Evolutionary conservation across 2,329 filamentous ascomycete species (phyloP).

Genomic region (Trichoderma sp.): DNA sequence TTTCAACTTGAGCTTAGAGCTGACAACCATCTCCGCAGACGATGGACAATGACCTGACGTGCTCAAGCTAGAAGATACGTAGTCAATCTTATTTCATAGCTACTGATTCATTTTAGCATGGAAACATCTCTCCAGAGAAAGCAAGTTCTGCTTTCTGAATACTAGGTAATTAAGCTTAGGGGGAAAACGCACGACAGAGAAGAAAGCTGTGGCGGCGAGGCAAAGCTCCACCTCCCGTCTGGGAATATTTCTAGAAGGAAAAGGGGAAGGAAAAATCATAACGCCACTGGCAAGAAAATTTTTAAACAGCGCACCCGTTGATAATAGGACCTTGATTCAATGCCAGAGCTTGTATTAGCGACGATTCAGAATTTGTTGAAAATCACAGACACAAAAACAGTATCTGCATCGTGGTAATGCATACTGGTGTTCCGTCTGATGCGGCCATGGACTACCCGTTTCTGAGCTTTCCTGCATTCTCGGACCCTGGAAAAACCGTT

Average conservation of each 20-base stretch:
- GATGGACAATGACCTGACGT: neutral
- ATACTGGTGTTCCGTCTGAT: neutral
- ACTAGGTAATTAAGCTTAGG: no score
- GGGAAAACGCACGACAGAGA: neutral
- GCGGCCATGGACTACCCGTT: neutral
- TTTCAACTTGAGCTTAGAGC: neutral
- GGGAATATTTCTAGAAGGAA: neutral
- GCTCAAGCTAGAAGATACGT: neutral
- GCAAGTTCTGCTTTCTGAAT: no score
- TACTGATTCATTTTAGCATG: neutral
- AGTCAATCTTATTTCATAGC: neutral
- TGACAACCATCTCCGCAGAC: neutral
- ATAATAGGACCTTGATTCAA: neutral
- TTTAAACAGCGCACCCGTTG: neutral
- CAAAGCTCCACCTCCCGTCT: constrained; percentile 10
- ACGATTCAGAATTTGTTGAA: neutral
- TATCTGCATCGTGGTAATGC: neutral
- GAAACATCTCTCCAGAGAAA: no score
- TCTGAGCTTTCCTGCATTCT: neutral
- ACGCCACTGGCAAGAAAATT: constrained; percentile 1
- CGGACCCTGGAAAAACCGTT: neutral
- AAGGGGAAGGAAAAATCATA: constrained; percentile 5
- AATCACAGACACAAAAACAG: neutral
- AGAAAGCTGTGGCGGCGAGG: neutral
- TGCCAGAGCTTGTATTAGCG: neutral